Base-by-base conservation (phyloP, 2,329 filamentous ascomycete genomes). In the Neonectria magnoliae region DNA sequence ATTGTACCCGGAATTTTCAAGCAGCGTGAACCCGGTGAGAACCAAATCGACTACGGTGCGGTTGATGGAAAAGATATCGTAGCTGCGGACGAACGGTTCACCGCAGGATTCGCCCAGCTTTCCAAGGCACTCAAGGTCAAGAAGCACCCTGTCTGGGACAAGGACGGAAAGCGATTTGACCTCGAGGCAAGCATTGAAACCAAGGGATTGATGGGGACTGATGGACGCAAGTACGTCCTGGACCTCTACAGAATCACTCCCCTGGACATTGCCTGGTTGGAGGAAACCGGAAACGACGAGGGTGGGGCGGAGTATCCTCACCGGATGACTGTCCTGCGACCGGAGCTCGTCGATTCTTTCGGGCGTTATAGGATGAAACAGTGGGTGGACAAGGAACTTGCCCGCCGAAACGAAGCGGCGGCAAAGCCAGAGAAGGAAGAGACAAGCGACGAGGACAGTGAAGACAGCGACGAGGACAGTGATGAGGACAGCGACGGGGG, bases 1-100 rank as follows among this genome's bases (percentile, higher is more conserved):
- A 98, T 99, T 69, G 96, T 99, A 18, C 96, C 96, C 5, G 97
- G 96, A 64, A 99, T 99, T 75, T 99, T 99, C 87, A 98, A 98
- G 84, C 96, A 98, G 82, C 90, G 95, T 38, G 96, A 98, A 75
- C 93, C 94, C 31, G 96, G 94, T 57, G 96, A 99, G 87, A 96
- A 97, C 81, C 96, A 98, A 80, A 98, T 99, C 72, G 96, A 99
- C 78, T 99, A 99, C 76, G 96, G 96, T 76, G 96, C 95, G 70
- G 96, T 98, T 33, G 96, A 99, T 78, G 96, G 97, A 70, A 97
- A 97, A 81, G 96, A 99, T 71, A 88, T 97, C 27, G 93, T 99
- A 56, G 94, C 96, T 1, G 92, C 93, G 13, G 93, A 98, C 75
- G 91, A 97, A 76, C 89, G 90, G 20, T 99, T 99, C 74, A 89